Conservation (phyloP, 208 protist species). For the Crithidia sp. region DNA sequence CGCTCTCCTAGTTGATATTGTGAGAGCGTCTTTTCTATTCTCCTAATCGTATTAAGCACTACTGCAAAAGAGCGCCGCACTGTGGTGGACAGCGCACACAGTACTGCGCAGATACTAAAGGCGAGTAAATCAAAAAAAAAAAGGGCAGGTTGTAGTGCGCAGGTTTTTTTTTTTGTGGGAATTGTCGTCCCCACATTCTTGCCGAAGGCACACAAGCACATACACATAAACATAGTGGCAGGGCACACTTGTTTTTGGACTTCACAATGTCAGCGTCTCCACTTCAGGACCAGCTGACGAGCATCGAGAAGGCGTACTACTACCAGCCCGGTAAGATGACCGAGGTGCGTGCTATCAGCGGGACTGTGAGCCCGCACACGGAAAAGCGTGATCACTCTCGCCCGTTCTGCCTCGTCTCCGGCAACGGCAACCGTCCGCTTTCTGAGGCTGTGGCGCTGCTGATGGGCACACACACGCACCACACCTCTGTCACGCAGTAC, state of each 20-base stretch:
- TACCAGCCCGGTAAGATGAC: constrained; percentile 80
- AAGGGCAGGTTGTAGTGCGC: too few relatives aligned
- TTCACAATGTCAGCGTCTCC: constrained; percentile 40
- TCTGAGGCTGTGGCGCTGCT: constrained; percentile 86
- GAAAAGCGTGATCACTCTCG: constrained; percentile 30
- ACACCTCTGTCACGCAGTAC: constrained; percentile 84
- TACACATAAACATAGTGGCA: too few relatives aligned
- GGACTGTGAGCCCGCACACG: constrained; percentile 60
- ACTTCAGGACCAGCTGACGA: constrained; percentile 70
- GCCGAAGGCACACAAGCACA: too few relatives aligned
- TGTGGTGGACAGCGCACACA: too few relatives aligned
- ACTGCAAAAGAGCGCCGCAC: too few relatives aligned
- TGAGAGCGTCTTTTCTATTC: too few relatives aligned
- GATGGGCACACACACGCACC: constrained; percentile 76
- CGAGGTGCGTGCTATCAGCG: constrained; percentile 63
- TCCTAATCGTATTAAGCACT: too few relatives aligned
- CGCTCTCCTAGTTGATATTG: too few relatives aligned
- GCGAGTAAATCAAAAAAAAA: too few relatives aligned
- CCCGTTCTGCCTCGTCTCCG: constrained; percentile 83
- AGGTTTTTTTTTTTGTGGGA: too few relatives aligned
- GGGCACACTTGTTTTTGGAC: background rate
- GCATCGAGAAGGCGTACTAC: constrained; percentile 87
- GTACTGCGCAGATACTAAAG: too few relatives aligned
- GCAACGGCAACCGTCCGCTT: constrained; percentile 91
- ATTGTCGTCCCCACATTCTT: too few relatives aligned